These are phyloP conservation scores for Amphibolis antarctica DNA, from an alignment of 106 monocot species.

Conservation along the genomic window DNA sequence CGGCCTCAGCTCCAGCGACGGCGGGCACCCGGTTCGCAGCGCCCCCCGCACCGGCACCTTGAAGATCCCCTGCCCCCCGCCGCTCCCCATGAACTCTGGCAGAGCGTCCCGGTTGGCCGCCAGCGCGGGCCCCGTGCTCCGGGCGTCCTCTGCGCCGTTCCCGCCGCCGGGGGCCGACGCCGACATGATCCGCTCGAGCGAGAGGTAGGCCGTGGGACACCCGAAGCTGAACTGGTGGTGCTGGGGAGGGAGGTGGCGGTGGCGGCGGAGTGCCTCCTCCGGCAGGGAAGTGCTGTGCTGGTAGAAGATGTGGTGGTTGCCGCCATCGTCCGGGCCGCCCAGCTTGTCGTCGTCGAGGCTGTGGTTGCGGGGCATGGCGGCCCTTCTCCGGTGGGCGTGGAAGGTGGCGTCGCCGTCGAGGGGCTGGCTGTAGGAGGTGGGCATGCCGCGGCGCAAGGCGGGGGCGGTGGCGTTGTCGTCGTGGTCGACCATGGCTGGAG, in stretches of 20 bases:
- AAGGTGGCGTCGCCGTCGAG: not conserved
- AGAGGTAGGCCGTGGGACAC: not conserved
- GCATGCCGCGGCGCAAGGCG: not conserved
- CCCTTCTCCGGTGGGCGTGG: not conserved
- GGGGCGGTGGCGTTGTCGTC: not conserved
- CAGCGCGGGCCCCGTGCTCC: not conserved
- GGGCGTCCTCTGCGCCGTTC: not conserved
- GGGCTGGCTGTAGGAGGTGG: not conserved
- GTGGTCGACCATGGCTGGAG: not conserved
- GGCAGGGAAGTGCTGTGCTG: not conserved
- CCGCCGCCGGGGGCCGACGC: not conserved
- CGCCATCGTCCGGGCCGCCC: not conserved
- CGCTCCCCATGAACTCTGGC: constrained; percentile 69
- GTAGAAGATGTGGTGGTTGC: not conserved
- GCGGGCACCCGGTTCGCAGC: constrained; percentile 55
- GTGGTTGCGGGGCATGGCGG: not conserved
- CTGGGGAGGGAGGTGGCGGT: not conserved
- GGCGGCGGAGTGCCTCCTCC: not conserved
- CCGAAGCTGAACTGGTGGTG: not conserved
- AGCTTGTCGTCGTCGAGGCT: not conserved
- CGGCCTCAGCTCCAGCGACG: constrained; percentile 68
- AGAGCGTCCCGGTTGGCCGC: constrained; percentile 17
- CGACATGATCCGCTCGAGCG: not conserved
- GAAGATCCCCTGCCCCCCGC: constrained; percentile 73
- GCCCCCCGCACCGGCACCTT: constrained; percentile 58